Base-by-base conservation (phyloP, 148 eudicot species). In the Camellia japonica region DNA sequence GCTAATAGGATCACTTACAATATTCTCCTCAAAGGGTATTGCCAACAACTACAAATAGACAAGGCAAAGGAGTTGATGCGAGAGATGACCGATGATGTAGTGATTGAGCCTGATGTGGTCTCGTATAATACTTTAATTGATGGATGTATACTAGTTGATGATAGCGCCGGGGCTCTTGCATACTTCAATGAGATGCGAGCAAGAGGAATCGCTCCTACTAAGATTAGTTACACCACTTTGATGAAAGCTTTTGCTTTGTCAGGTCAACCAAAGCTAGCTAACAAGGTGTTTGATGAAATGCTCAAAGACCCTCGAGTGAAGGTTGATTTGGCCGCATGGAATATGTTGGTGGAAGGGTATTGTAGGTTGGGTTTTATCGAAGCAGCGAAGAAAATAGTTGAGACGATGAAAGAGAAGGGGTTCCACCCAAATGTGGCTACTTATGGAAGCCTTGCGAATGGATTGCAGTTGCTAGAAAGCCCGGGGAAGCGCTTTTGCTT, bases 251-350 rank as follows among this genome's bases (percentile, higher is more conserved):
- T 96, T 75, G 95, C 99, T 23, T 71, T 87, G 62, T 92, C 95
- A 0, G 98, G 98, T 38, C 99, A 96, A 83, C 98, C 99, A 0
- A 94, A 91, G 77, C 78, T 94, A 42, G 99, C 95, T 51, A 65
- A 79, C 76, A 89, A 92, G 83, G 97, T 94, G 61, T 94, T 96
- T 63, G 97, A 96, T 51, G 99, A 96, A 80, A 94, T 96, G 99
- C 85, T 90, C 74, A 91, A 86, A 76, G 99, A 96, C 83, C 95
- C 95, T 5, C 83, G 95, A 63, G 97, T 96, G 65, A 96, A 90
- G 78, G 92, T 90, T n/a, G 98, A 96, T 90, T 81, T 91, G 71
- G 92, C 91, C n/a, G 99, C 99, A 14, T 96, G 98, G 98, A 96
- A 96, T 67, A 88, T 94, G 95, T 78, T 96, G 84, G 90, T 96